These are phyloP conservation scores for Rubroboletus pulcherrimus DNA, from an alignment of 768 basidiomycete genomes.

Conservation along the genomic window DNA sequence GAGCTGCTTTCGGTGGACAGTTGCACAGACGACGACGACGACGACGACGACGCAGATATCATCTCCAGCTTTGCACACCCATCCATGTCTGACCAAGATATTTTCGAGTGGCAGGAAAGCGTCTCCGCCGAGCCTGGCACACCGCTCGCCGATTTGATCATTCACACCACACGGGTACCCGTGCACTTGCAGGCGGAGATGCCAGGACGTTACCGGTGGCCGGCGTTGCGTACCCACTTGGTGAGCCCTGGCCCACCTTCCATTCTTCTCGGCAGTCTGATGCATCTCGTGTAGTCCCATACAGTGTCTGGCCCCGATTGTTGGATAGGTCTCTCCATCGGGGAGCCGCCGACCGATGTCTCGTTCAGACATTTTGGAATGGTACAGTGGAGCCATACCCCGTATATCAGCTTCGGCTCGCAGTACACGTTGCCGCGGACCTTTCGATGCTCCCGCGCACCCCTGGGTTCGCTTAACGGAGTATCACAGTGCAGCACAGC, in stretches of 20 bases:
- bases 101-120: not conserved
- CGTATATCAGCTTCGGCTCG: not conserved
- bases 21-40: not conserved
- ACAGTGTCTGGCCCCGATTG: not conserved
- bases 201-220: not conserved
- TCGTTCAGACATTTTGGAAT: slow-evolving; percentile 7
- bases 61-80: no score
- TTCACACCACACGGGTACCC: not conserved
- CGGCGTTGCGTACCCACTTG: not conserved
- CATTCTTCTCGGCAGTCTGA: not conserved
- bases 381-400: not conserved
- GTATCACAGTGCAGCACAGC: not conserved
- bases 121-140: not conserved
- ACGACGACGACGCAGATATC: not conserved
- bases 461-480: slow-evolving; percentile 3
- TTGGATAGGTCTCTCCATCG: slow-evolving; percentile 7
- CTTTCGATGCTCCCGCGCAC: not conserved
- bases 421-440: not conserved
- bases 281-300: not conserved
- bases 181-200: not conserved
- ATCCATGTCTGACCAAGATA: not conserved
- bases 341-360: not conserved
- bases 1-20: not conserved
- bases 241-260: not conserved
- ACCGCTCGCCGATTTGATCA: not conserved